Percentiles rank a stretch among this genome's conserved stretches.
Conservation (phyloP, 2,329 filamentous ascomycete species). For the Lachnellula suecica region DNA sequence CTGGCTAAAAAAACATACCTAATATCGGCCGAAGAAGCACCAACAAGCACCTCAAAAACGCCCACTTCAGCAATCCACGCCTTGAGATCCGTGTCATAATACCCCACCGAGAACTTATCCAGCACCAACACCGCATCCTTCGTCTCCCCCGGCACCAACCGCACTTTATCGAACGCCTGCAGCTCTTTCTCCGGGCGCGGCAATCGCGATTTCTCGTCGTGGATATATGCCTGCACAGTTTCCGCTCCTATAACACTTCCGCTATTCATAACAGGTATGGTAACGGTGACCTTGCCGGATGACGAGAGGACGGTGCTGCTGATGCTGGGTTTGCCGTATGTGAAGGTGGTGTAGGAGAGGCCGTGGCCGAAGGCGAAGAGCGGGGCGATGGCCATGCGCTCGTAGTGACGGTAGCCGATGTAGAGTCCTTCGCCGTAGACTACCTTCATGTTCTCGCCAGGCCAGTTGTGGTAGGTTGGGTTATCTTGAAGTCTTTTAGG, state of each 20-base stretch:
- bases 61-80: constrained; percentile 69
- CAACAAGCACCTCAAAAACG: constrained; percentile 58
- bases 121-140: constrained; percentile 40
- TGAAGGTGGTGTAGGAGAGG: constrained; percentile 73
- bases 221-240: constrained; percentile 62
- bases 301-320: too few species aligned
- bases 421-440: constrained; percentile 81
- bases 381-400: constrained; percentile 62
- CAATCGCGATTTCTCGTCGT: constrained; percentile 61
- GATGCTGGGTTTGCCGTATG: constrained; percentile 50
- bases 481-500: constrained; percentile 68
- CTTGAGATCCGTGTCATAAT: constrained; percentile 59
- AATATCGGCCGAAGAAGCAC: constrained; percentile 62
- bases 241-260: constrained; percentile 54
- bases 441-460: constrained; percentile 66
- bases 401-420: constrained; percentile 79
- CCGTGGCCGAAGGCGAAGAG: constrained; percentile 81
- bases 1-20: constrained; percentile 41
- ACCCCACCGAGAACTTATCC: constrained; percentile 50
- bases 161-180: constrained; percentile 66
- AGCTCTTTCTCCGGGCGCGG: constrained; percentile 69
- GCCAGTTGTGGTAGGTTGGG: constrained; percentile 74
- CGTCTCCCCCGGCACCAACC: constrained; percentile 51
- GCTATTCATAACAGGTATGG: constrained; percentile 61
- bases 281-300: constrained; percentile 43